Percentiles rank a stretch among this genome's conserved stretches.
phyloP scores from a whole-genome alignment of 2,329 filamentous ascomycete genomes.

The Macrophomina phaseolina region DNA sequence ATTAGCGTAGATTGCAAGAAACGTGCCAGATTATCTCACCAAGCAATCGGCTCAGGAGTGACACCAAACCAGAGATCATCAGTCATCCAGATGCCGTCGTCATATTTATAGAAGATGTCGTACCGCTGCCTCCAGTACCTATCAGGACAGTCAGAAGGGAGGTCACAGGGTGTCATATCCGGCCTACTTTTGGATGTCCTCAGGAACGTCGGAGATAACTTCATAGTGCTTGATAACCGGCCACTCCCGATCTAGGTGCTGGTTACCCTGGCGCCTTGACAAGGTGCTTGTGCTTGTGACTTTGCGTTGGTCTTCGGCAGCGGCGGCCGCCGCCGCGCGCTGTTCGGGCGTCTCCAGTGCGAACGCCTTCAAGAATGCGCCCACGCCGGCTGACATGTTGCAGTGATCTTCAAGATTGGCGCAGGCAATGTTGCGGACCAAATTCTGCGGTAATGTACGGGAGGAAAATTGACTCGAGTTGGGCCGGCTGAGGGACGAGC shows the following conservation, averaged over 20 bases:
- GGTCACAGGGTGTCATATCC: not conserved
- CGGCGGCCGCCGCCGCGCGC: not conserved
- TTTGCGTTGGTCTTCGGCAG: constrained; percentile 29
- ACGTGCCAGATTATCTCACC: constrained; percentile 56
- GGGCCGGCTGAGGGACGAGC: not conserved
- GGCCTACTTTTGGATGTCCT: constrained; percentile 80
- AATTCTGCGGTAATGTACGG: not conserved
- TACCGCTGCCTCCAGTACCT: constrained; percentile 93
- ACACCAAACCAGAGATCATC: constrained; percentile 97
- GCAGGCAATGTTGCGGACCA: not conserved
- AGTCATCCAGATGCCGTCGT: constrained; percentile 88
- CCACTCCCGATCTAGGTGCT: constrained; percentile 44
- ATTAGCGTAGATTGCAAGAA: not conserved
- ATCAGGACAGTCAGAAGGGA: not conserved
- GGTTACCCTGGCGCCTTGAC: not conserved
- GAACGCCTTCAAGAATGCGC: constrained; percentile 5
- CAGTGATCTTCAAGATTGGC: not conserved
- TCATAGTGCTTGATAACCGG: constrained; percentile 66
- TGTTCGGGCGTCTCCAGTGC: constrained; percentile 1
- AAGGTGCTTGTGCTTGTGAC: constrained; percentile 43
- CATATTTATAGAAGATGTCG: constrained; percentile 84
- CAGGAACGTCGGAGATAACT: constrained; percentile 72
- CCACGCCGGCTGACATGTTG: constrained; percentile 2
- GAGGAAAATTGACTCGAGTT: not conserved
- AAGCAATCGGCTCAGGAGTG: constrained; percentile 89